These are phyloP conservation scores for Kwoniella pini DNA, from an alignment of 768 basidiomycete genomes.

Conservation along the genomic window DNA sequence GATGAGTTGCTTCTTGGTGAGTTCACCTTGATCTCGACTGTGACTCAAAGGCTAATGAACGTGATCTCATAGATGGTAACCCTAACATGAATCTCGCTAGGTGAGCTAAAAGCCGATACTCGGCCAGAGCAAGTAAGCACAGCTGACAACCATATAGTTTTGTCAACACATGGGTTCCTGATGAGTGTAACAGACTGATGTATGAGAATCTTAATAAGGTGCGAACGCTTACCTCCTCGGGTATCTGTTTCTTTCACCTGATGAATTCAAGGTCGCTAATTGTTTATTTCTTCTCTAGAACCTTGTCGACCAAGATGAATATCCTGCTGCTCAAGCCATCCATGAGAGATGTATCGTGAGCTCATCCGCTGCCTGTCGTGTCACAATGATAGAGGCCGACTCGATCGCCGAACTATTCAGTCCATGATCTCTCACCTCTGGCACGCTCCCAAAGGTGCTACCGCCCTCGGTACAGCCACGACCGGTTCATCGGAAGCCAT, in stretches of 20 bases:
- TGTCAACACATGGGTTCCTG: slow-evolving; percentile 64
- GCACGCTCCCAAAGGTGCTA: slow-evolving; percentile 63
- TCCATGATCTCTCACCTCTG: slow-evolving; percentile 69
- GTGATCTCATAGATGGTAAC: too few species aligned
- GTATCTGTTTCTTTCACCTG: not conserved
- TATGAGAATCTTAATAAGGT: slow-evolving; percentile 65
- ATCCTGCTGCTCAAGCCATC: slow-evolving; percentile 57
- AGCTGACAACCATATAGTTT: slow-evolving; percentile 51
- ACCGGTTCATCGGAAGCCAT: slow-evolving; percentile 73
- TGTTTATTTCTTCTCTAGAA: slow-evolving; percentile 52
- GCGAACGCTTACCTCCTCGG: slow-evolving; percentile 1
- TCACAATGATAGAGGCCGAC: not conserved
- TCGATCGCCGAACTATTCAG: slow-evolving; percentile 12
- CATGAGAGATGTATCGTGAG: slow-evolving; percentile 51
- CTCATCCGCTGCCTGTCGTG: too few species aligned
- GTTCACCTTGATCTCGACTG: slow-evolving; percentile 15
- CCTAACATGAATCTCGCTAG: slow-evolving; percentile 67
- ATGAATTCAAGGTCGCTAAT: not conserved
- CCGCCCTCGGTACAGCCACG: slow-evolving; percentile 68
- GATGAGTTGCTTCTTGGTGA: slow-evolving; percentile 63
- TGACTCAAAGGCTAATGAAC: too few species aligned
- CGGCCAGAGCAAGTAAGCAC: too few species aligned
- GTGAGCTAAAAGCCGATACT: slow-evolving; percentile 13
- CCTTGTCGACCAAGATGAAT: slow-evolving; percentile 70
- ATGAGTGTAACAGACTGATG: slow-evolving; percentile 59